Percentiles rank a stretch among this genome's conserved stretches.
Conservation (phyloP, 1,284 basidiomycete species). For the Stygiomarasmius scandens region DNA sequence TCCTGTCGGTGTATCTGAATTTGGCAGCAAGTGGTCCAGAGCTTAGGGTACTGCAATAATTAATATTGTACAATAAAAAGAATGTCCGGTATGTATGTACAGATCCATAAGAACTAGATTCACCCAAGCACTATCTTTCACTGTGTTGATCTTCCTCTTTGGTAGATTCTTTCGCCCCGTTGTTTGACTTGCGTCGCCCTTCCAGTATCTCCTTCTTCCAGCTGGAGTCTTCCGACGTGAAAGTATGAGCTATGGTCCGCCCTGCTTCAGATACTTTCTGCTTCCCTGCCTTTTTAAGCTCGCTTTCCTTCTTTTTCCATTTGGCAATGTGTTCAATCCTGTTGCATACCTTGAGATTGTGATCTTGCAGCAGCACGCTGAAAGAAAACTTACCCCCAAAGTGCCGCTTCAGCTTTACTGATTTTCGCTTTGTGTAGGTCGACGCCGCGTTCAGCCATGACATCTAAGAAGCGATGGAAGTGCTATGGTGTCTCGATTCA, state of each 20-base stretch:
- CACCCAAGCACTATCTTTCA: neutral
- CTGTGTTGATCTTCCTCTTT: neutral
- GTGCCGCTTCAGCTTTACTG: slow-evolving; percentile 58
- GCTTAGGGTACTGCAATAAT: slow-evolving; percentile 39
- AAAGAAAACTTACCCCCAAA: slow-evolving; percentile 52
- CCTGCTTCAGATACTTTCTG: slow-evolving; percentile 25
- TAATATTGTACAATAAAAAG: neutral
- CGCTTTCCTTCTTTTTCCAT: slow-evolving; percentile 43
- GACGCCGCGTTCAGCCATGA: slow-evolving; percentile 57
- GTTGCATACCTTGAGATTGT: neutral
- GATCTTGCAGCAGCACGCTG: neutral
- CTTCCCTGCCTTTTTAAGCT: slow-evolving; percentile 34
- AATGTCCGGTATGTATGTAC: too few relatives aligned
- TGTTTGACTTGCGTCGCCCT: neutral
- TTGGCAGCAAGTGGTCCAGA: slow-evolving; percentile 66
- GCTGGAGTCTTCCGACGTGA: slow-evolving; percentile 13
- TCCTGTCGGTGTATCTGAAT: slow-evolving; percentile 66
- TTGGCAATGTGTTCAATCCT: slow-evolving; percentile 52
- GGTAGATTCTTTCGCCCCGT: neutral
- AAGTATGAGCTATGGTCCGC: slow-evolving; percentile 20
- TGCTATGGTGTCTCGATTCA: slow-evolving; percentile 41
- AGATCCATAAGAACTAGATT: too few relatives aligned
- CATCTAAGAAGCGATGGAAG: slow-evolving; percentile 64
- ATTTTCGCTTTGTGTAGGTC: slow-evolving; percentile 66
- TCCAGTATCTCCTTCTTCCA: slow-evolving; percentile 33